These are phyloP conservation scores for Blumeriella jaapii DNA, from an alignment of 2,329 filamentous ascomycete genomes.

Conservation along the genomic window DNA sequence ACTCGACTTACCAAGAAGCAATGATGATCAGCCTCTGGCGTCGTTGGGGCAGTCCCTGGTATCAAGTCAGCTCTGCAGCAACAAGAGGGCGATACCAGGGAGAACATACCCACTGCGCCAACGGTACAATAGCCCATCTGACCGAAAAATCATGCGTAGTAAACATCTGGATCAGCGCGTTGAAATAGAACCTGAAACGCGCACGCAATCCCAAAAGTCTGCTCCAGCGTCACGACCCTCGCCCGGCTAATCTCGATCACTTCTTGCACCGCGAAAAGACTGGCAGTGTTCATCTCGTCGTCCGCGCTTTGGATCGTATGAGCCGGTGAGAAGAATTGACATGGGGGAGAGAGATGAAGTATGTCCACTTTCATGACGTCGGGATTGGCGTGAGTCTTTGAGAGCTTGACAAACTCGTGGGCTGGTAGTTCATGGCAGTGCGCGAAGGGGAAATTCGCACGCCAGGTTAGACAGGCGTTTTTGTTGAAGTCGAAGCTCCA, in stretches of 20 bases:
- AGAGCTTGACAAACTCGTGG: conserved; percentile 35
- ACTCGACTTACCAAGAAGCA: conserved; percentile 31
- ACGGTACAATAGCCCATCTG: conserved; percentile 50
- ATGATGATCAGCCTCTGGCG: conserved; percentile 41
- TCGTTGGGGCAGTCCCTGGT: conserved; percentile 21
- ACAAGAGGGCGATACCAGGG: no score
- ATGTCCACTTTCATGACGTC: conserved; percentile 45
- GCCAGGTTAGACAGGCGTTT: conserved; percentile 18
- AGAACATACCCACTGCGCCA: conserved; percentile 34
- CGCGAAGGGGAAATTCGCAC: conserved; percentile 19
- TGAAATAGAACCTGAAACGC: conserved; percentile 43
- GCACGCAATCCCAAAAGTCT: conserved; percentile 59
- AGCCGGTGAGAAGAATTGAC: conserved; percentile 62
- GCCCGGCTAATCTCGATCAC: conserved; percentile 49
- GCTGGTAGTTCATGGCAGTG: conserved; percentile 39
- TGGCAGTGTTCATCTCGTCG: conserved; percentile 57
- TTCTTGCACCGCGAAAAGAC: conserved; percentile 40
- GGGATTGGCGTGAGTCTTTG: conserved; percentile 4
- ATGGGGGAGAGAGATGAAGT: conserved; percentile 66
- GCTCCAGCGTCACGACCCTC: conserved; percentile 64
- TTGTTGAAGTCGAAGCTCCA: conserved; percentile 52
- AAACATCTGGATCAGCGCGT: conserved; percentile 50
- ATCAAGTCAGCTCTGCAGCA: not conserved
- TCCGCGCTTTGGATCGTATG: conserved; percentile 49
- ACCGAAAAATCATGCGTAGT: conserved; percentile 56